Evolutionary conservation across 306 rosid species (phyloP).

Genomic region (Datisca glomerata): DNA sequence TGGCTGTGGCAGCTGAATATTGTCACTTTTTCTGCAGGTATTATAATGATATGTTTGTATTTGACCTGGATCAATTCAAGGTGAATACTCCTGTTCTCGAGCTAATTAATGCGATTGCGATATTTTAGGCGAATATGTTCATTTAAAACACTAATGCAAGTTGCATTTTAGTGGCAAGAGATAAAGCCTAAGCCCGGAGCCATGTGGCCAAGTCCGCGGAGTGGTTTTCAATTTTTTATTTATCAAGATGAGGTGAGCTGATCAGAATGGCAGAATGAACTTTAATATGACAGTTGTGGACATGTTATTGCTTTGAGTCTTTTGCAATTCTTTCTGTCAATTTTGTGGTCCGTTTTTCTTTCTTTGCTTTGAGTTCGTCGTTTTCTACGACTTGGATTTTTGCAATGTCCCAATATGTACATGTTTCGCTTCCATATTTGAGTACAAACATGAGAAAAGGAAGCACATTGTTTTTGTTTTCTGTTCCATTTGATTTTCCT

Average conservation of each 20-base stretch:
- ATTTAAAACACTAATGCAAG: slow-evolving; percentile 1
- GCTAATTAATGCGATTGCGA: no score
- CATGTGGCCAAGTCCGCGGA: slow-evolving; percentile 93
- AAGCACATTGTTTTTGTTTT: no score
- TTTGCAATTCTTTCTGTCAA: no score
- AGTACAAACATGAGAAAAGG: no score
- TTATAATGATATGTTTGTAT: slow-evolving; percentile 75
- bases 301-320: background rate
- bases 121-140: no score
- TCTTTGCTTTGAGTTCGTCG: no score
- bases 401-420: no score
- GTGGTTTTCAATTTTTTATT: slow-evolving; percentile 91
- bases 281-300: slow-evolving; percentile 5
- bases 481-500: no score
- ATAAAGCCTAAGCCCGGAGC: slow-evolving; percentile 90
- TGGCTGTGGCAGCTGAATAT: background rate
- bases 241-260: slow-evolving; percentile 81
- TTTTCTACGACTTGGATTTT: no score
- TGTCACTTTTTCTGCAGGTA: slow-evolving; percentile 45
- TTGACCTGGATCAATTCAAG: slow-evolving; percentile 94
- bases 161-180: slow-evolving; percentile 83
- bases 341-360: background rate
- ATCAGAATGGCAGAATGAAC: slow-evolving; percentile 19
- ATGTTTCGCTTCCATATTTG: no score
- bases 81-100: no score